phyloP scores from a whole-genome alignment of 1,284 basidiomycete genomes.

The Malassezia furfur region DNA sequence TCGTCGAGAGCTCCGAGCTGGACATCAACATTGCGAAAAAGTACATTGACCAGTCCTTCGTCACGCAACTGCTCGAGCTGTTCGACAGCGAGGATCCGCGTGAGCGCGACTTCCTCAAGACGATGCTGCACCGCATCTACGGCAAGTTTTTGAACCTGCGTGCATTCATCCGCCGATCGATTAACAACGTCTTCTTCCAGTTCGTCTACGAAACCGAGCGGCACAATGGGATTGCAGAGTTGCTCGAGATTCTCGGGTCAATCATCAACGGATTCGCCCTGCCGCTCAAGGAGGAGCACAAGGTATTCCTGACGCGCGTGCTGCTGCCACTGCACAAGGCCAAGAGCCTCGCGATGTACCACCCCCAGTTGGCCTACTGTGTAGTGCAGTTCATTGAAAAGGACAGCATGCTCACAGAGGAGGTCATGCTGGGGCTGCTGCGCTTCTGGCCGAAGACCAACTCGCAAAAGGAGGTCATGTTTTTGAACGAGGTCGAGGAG shows the following conservation, averaged over 20 bases:
- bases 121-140: conserved; percentile 95
- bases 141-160: conserved; percentile 98
- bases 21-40: conserved; percentile 96
- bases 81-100: conserved; percentile 98
- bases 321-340: conserved; percentile 96
- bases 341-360: conserved; percentile 89
- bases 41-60: conserved; percentile 93
- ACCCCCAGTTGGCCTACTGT: conserved; percentile 96
- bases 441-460: conserved; percentile 99
- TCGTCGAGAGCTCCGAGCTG: conserved; percentile 95
- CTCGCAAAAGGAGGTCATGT: conserved; percentile 99
- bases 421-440: conserved; percentile 86
- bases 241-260: conserved; percentile 94
- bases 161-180: conserved; percentile 94
- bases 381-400: conserved; percentile 99
- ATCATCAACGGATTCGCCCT: conserved; percentile 99
- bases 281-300: conserved; percentile 98
- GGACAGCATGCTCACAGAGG: conserved; percentile 81
- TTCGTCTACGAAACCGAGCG: conserved; percentile 98
- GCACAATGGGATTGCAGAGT: conserved; percentile 97
- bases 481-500: conserved; percentile 98
- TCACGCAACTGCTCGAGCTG: conserved; percentile 84
- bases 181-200: conserved; percentile 99
- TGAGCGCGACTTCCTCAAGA: conserved; percentile 98
- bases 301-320: conserved; percentile 91